phyloP scores from a whole-genome alignment of 768 basidiomycete genomes.

The Suillus decipiens region DNA sequence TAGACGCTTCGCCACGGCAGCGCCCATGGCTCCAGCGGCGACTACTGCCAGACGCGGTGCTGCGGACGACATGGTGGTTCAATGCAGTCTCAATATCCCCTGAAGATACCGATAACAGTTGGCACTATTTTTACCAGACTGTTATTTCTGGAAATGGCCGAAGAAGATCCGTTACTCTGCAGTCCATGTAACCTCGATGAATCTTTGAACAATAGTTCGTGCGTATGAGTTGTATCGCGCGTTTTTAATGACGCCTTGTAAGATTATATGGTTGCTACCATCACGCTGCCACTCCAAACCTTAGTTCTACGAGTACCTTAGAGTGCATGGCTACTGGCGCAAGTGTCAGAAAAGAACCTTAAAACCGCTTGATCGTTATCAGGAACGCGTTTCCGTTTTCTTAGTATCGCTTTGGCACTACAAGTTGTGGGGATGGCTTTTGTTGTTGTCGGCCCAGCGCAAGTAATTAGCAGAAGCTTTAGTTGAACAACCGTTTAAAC shows the following conservation, averaged over 20 bases:
- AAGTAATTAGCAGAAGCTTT: neutral
- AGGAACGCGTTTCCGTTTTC: neutral
- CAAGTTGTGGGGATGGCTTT: neutral
- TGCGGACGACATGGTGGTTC: conserved; percentile 17
- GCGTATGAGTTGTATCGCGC: neutral
- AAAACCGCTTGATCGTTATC: neutral
- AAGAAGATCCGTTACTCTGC: neutral
- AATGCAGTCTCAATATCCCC: neutral
- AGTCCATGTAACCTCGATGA: neutral
- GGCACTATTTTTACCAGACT: neutral
- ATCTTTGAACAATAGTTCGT: neutral
- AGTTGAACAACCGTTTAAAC: neutral
- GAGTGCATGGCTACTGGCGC: neutral
- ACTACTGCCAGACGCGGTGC: conserved; percentile 46
- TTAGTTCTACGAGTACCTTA: neutral
- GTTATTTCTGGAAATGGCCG: neutral
- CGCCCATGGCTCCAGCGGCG: conserved; percentile 61
- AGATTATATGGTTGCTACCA: neutral
- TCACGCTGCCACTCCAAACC: neutral
- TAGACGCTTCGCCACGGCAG: conserved; percentile 52
- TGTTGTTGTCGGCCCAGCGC: neutral
- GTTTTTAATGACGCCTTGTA: neutral
- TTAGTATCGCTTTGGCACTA: neutral
- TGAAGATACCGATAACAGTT: neutral
- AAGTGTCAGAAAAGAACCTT: neutral